Base-by-base conservation (phyloP, 192 early-diverging fungal genomes). In the Coemansia asiatica region DNA sequence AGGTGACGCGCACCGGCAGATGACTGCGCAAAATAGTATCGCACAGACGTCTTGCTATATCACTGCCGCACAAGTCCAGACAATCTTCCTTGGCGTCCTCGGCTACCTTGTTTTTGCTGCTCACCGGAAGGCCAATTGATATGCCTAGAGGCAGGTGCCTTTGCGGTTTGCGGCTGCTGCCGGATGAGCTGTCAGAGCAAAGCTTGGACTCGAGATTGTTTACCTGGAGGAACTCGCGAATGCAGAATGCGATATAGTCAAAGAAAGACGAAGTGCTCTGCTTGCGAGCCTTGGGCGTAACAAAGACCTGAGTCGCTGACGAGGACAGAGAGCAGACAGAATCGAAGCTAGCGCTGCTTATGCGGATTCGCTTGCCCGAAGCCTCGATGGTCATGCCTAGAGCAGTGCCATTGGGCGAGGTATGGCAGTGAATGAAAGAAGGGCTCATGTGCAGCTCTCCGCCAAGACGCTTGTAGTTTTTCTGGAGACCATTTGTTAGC, bases 41-140 rank as follows among this genome's bases (percentile, higher is more conserved):
- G 63, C 90, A 85, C 44, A 98, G 75, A 6, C 90, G 64, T 2
- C 74, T 79, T 1, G 90, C 91, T 6, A 94, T 90, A 68, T 97
- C 89, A 29, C 87, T 83, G 36, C 88, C 87, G 16, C 90, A 82
- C 28, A 90, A 87, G 86, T 31, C 64, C 29, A 56, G 79, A 59
- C 27, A 88, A 58, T 38, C 64, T 73, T 66, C 90, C 85, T 35
- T 87, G 76, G 72, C 16, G 0, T 21, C 27, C 21, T 68, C 62
- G 40, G 47, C 21, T 28, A 86, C 81, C 59, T 86, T 84, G 65
- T 79, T 79, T 22, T 82, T 84, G 64, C 94, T 91, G 38, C 82
- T 69, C 33, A 96, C 86, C 4, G 96, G 94, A 74, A 96, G 92
- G 6, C 90, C 92, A 74, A 98, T 94, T 0, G 96, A 95, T 62